A percentile compares a stretch with the other conserved stretches of the same genome.
Conservation (phyloP, 2,329 filamentous ascomycete species). For the Fragosphaeria purpurea region DNA sequence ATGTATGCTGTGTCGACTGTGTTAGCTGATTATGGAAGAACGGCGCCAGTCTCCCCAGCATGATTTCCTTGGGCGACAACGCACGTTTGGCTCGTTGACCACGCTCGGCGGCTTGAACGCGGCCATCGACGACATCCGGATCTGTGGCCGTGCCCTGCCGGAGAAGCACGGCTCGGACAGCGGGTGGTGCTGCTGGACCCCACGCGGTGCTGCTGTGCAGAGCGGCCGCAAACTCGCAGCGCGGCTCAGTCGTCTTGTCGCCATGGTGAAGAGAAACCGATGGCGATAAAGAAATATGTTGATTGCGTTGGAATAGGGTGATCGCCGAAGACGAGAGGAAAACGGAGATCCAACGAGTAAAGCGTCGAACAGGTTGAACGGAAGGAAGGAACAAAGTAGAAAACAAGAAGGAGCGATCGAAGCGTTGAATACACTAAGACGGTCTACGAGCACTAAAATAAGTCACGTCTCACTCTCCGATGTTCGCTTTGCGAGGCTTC, state of each 20-base stretch:
- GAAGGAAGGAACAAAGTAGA: background rate
- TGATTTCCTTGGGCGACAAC: conserved; percentile 24
- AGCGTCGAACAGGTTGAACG: background rate
- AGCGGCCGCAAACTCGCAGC: conserved; percentile 8
- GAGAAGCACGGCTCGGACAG: background rate
- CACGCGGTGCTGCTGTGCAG: conserved; percentile 3
- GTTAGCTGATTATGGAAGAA: background rate
- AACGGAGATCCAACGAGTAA: background rate
- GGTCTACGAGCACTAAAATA: no score
- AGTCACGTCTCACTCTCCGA: background rate
- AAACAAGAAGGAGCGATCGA: background rate
- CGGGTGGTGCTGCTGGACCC: background rate
- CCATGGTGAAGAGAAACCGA: conserved; percentile 5
- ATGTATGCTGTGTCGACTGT: conserved; percentile 59
- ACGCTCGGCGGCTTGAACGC: conserved; percentile 81
- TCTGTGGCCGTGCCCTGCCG: conserved; percentile 9
- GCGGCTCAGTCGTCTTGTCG: conserved; percentile 10
- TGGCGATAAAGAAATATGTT: no score
- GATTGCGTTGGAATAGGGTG: no score
- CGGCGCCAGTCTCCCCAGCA: no score
- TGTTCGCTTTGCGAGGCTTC: background rate
- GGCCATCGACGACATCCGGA: conserved; percentile 52
- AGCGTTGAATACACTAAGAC: background rate
- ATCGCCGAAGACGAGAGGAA: background rate
- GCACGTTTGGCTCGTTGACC: conserved; percentile 89